Evolutionary conservation across 805 yeast species (phyloP).

Genomic region (Isabelozyma pseudorhagii): DNA sequence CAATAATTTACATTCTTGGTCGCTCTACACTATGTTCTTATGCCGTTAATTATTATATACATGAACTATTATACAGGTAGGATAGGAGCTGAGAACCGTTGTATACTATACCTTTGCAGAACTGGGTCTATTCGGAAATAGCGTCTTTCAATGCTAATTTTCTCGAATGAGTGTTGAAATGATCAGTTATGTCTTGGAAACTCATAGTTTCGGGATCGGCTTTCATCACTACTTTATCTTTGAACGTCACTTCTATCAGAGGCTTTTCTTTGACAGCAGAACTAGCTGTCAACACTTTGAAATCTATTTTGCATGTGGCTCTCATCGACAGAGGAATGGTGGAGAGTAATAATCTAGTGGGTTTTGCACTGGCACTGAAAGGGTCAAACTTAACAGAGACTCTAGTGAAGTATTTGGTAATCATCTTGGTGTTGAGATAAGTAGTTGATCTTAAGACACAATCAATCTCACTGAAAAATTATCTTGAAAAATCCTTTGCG

Average conservation of each 20-base stretch:
- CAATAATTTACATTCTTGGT: no score
- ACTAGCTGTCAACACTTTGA: slow-evolving; percentile 51
- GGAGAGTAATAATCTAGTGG: slow-evolving; percentile 76
- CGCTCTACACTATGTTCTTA: no score
- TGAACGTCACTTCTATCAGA: slow-evolving; percentile 67
- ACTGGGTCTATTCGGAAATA: slow-evolving; percentile 28
- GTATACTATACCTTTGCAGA: no score
- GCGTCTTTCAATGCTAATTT: slow-evolving; percentile 72
- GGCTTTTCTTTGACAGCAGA: slow-evolving; percentile 46
- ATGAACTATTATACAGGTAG: no score
- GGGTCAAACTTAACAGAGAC: slow-evolving; percentile 81
- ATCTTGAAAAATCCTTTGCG: neutral
- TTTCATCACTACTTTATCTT: slow-evolving; percentile 70
- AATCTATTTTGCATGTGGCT: slow-evolving; percentile 54
- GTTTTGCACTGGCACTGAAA: slow-evolving; percentile 65
- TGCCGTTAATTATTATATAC: no score
- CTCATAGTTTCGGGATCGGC: slow-evolving; percentile 60
- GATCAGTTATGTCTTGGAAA: slow-evolving; percentile 60
- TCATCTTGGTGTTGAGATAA: slow-evolving; percentile 45
- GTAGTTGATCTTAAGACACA: neutral
- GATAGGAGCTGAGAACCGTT: neutral
- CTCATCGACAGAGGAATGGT: slow-evolving; percentile 76
- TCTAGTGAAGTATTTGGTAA: slow-evolving; percentile 83
- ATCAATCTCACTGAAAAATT: neutral
- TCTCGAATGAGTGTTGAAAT: slow-evolving; percentile 81